Conservation (phyloP, 352 stramenopile species). For the Peronospora destructor region DNA sequence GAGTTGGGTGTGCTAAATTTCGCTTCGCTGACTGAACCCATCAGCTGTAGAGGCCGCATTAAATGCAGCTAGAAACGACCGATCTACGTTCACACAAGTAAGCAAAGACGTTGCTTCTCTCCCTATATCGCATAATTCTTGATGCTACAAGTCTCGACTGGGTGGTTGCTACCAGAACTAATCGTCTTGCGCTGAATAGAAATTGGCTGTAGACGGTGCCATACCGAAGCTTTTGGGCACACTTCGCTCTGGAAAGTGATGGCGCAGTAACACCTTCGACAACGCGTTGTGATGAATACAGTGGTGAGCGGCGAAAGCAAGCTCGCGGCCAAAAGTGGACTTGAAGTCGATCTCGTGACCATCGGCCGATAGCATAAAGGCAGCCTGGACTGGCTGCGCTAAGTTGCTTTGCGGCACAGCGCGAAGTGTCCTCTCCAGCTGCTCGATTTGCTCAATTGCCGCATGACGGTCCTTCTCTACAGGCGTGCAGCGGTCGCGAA, state of each 20-base stretch:
- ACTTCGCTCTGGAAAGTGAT: conserved; percentile 49
- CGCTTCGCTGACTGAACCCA: no score
- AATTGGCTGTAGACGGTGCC: conserved; percentile 72
- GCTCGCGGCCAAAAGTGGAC: conserved; percentile 65
- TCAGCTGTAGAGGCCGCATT: no score
- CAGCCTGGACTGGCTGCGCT: conserved; percentile 30
- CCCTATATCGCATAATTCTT: not conserved
- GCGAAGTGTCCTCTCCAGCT: conserved; percentile 32
- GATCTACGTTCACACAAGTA: not conserved
- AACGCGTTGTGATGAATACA: conserved; percentile 84
- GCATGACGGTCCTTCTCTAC: conserved; percentile 54
- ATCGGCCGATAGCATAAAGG: conserved; percentile 77
- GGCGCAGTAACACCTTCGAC: conserved; percentile 61
- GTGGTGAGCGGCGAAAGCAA: conserved; percentile 82
- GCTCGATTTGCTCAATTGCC: conserved; percentile 50
- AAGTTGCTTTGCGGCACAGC: conserved; percentile 27
- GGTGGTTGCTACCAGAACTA: not conserved
- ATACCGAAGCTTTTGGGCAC: conserved; percentile 58
- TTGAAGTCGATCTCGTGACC: conserved; percentile 60
- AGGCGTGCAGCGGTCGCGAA: conserved; percentile 55
- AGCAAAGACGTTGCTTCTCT: not conserved
- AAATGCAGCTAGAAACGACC: no score
- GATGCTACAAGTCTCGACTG: not conserved
- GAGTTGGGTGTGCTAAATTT: no score
- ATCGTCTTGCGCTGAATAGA: conserved; percentile 10